These are phyloP conservation scores for Metschnikowia vanudenii DNA, from an alignment of 805 yeast species.

Conservation along the genomic window DNA sequence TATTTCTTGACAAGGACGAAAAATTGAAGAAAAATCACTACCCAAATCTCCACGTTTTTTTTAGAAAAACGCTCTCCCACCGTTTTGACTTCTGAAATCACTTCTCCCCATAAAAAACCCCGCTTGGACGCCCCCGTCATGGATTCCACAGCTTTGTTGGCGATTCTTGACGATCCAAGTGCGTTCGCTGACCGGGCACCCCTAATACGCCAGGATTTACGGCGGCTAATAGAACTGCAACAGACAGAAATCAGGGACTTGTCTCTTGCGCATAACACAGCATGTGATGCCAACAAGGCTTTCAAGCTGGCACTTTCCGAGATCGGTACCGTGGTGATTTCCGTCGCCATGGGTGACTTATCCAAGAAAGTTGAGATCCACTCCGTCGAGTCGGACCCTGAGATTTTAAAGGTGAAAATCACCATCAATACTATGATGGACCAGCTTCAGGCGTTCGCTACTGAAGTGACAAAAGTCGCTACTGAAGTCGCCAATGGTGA, in stretches of 20 bases:
- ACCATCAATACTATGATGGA: conserved; percentile 89
- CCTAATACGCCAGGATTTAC: conserved; percentile 31
- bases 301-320: conserved; percentile 70
- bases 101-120: conserved; percentile 18
- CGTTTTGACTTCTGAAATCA: conserved; percentile 15
- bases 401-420: conserved; percentile 72
- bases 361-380: conserved; percentile 77
- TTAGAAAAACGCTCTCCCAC: not conserved
- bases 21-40: not conserved
- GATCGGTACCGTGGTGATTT: conserved; percentile 81
- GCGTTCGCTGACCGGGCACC: conserved; percentile 29
- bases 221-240: conserved; percentile 30
- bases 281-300: conserved; percentile 60
- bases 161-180: conserved; percentile 40
- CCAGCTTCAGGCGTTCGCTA: conserved; percentile 76
- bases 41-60: not conserved
- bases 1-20: not conserved
- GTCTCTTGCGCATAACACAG: conserved; percentile 33
- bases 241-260: conserved; percentile 28
- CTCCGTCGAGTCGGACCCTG: conserved; percentile 71
- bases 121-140: conserved; percentile 22
- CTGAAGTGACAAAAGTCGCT: conserved; percentile 80
- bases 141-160: conserved; percentile 34
- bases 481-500: conserved; percentile 90
- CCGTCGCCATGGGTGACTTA: conserved; percentile 87